Evolutionary conservation across 2,329 filamentous ascomycete genomes (phyloP).

Genomic region (Conoideocrella luteorostrata): DNA sequence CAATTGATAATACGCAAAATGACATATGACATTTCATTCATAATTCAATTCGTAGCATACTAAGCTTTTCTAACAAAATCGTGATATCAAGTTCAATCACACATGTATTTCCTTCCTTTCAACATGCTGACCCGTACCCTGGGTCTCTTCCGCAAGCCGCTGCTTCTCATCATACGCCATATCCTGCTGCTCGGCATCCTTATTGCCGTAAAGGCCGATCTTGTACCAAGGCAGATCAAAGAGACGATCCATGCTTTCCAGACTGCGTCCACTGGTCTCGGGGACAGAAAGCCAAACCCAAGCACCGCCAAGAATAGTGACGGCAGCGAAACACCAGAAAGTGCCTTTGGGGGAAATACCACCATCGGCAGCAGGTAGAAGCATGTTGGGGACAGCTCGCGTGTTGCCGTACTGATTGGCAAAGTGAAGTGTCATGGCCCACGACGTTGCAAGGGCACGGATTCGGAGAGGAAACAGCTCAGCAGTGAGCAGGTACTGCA

Average conservation of each 20-base stretch:
- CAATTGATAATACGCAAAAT: too few species aligned
- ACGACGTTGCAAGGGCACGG: slow-evolving; percentile 61
- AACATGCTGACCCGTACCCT: slow-evolving; percentile 25
- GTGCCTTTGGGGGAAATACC: slow-evolving; percentile 58
- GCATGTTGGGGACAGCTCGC: slow-evolving; percentile 69
- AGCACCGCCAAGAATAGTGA: slow-evolving; percentile 59
- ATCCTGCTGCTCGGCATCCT: slow-evolving; percentile 43
- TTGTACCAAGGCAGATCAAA: slow-evolving; percentile 69
- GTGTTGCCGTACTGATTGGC: slow-evolving; percentile 73
- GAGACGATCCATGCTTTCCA: slow-evolving; percentile 66
- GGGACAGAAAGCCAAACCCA: slow-evolving; percentile 71
- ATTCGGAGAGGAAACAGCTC: slow-evolving; percentile 73
- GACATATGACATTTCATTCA: too few species aligned
- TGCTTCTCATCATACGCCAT: slow-evolving; percentile 38
- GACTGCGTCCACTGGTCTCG: slow-evolving; percentile 59
- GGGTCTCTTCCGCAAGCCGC: slow-evolving; percentile 25
- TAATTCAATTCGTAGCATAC: too few species aligned
- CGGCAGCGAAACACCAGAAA: slow-evolving; percentile 67
- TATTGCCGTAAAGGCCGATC: slow-evolving; percentile 56
- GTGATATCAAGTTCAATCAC: too few species aligned
- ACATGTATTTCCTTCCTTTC: slow-evolving; percentile 22
- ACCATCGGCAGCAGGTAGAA: slow-evolving; percentile 41
- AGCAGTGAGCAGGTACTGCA: slow-evolving; percentile 73
- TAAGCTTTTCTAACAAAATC: too few species aligned
- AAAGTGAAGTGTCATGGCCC: slow-evolving; percentile 75